Conservation (phyloP, 1,284 basidiomycete genomes). For the Trichosporon sp. region DNA sequence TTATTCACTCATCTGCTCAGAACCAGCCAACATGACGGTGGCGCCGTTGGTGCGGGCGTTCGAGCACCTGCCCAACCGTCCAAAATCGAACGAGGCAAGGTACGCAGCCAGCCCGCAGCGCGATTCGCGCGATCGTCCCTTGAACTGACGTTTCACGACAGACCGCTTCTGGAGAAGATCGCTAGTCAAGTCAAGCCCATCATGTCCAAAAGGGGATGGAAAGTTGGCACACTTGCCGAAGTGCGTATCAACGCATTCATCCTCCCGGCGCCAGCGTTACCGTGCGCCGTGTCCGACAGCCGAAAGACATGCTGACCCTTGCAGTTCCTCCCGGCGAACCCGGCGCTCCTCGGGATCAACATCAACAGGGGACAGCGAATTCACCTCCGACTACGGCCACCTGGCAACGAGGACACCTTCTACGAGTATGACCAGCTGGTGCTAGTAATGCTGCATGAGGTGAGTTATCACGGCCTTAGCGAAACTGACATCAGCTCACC, state of each 20-base stretch:
- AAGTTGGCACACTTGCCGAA: conserved; percentile 72
- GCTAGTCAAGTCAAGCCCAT: conserved; percentile 82
- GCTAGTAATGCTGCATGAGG: conserved; percentile 80
- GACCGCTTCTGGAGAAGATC: conserved; percentile 61
- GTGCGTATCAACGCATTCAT: conserved; percentile 24
- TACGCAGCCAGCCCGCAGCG: conserved; percentile 19
- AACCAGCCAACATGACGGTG: conserved; percentile 4
- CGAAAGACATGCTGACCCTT: not conserved
- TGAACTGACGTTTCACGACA: conserved; percentile 15
- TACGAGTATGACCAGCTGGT: conserved; percentile 68
- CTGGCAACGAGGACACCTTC: conserved; percentile 65
- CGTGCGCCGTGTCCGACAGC: too few species aligned
- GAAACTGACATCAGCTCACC: conserved; percentile 58
- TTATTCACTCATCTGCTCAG: not conserved
- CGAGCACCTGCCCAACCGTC: conserved; percentile 45
- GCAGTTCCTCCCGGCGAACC: conserved; percentile 69
- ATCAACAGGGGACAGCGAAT: conserved; percentile 74
- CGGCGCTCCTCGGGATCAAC: conserved; percentile 63
- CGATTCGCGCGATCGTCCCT: not conserved
- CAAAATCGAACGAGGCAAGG: conserved; percentile 45
- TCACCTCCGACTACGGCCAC: conserved; percentile 68
- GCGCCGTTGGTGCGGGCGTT: conserved; percentile 42
- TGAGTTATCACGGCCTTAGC: conserved; percentile 31
- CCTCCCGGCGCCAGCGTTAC: not conserved
- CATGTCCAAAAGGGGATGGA: conserved; percentile 76